Evolutionary conservation across 768 basidiomycete species (phyloP).

Genomic region (Russula olivacea): DNA sequence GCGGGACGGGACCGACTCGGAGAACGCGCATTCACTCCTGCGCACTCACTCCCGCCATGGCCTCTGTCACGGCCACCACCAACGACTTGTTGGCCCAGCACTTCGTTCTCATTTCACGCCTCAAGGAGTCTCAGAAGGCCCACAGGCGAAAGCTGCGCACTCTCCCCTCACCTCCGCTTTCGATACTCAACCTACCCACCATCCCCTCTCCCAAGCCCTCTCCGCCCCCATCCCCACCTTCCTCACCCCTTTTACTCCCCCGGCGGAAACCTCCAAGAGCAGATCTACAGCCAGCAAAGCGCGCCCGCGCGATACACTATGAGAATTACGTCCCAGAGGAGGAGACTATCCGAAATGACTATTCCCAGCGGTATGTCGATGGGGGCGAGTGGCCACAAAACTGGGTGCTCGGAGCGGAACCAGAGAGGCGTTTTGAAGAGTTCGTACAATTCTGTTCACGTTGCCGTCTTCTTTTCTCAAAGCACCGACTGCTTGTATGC

Average conservation of each 20-base stretch:
- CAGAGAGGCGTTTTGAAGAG: slow-evolving; percentile 91
- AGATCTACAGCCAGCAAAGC: slow-evolving; percentile 64
- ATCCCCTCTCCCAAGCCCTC: slow-evolving; percentile 41
- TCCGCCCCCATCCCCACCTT: slow-evolving; percentile 41
- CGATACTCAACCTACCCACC: slow-evolving; percentile 20
- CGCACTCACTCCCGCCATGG: slow-evolving; percentile 6
- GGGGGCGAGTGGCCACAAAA: slow-evolving; percentile 93
- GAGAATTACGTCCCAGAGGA: slow-evolving; percentile 86
- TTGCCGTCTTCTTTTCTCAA: slow-evolving; percentile 1
- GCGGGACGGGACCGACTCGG: neutral
- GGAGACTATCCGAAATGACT: slow-evolving; percentile 95
- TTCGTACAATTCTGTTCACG: slow-evolving; percentile 39
- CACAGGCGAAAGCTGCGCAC: slow-evolving; percentile 52
- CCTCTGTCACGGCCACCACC: slow-evolving; percentile 41
- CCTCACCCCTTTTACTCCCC: slow-evolving; percentile 37
- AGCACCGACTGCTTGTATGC: neutral
- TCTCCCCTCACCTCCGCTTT: slow-evolving; percentile 48
- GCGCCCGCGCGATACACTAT: slow-evolving; percentile 63
- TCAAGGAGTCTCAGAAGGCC: slow-evolving; percentile 50
- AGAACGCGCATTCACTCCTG: neutral
- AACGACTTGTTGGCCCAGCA: slow-evolving; percentile 63
- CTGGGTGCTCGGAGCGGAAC: slow-evolving; percentile 85
- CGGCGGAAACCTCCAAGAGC: slow-evolving; percentile 39
- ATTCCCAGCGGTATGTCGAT: slow-evolving; percentile 84
- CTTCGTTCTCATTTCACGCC: slow-evolving; percentile 48